Evolutionary conservation across 345 rosid species (phyloP), one percentile per base, ranked within the genome.

Genomic region (Sapria himalayana): DNA sequence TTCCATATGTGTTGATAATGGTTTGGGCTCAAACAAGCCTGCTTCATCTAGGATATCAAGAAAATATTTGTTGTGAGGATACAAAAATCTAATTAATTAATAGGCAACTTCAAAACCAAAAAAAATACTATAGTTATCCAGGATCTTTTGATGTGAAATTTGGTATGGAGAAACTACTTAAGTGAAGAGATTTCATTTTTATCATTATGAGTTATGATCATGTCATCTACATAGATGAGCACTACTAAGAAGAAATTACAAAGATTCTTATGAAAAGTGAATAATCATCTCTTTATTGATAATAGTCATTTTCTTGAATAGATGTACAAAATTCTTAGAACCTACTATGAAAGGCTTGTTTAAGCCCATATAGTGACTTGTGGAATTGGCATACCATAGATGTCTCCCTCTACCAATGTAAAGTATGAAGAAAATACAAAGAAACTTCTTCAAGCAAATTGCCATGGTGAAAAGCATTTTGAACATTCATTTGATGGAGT

Each of bases 1-100:
- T 16, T 42, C 35, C 46, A 25, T 43, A 15, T 7, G 47, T 43
- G 47, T 43, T 4, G 36, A 5, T 12, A 29, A 43, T 17, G 47
- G 47, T 44, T 31, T 43, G 4, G 37, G 25, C 23, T 27, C 25
- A 44, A 44, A 19, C 37, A 44, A 29, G 48, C 22, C 25, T 19
- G 37, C 37, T 44, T 44, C 37, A 31, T 44, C 48, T 44, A 46
- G 24, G 15, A 46, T 46, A 20, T 46, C 41, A 34, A 46, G 32
- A 21, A 11, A 9, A 7, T 46, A 34, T 32, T 46, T 46, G n/a
- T 15, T 15, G 21, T 18, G 33, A 32, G n/a, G 31, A 46, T 15
- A 34, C 15, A 0, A 13, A 46, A 33, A 46, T 46, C 0, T 32
- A 29, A 9, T 15, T 7, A 14, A 32, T 21, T 15, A 22, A 46